Evolutionary conservation across 306 rosid genomes (phyloP), one percentile per base, ranked within the genome.

Genomic region (Trifolium dubium): DNA sequence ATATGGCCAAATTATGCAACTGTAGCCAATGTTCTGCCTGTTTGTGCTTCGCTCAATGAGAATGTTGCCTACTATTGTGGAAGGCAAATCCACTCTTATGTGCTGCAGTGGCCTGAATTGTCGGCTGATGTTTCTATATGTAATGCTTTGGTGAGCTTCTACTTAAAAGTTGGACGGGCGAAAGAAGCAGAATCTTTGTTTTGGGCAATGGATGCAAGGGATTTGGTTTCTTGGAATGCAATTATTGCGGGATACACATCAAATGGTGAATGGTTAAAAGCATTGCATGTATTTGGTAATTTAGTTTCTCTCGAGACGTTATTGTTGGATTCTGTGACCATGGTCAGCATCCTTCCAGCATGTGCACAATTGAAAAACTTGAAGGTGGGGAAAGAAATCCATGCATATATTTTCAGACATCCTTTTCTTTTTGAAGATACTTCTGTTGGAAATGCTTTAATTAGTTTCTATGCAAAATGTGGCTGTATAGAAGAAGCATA

Each of bases 181-280:
- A 77, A 69, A 78, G 80, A 84, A 77, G 96, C 97, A 1, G 90
- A 88, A 59, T 83, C 65, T 40, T 67, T 91, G 82, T 91, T 93
- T 76, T 59, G 79, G 82, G 56, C 72, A 70, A 89, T 88, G 94
- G 82, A 72, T 74, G 81, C 81, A 72, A 89, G 86, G 74, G 98
- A 93, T 85, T 88, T 91, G 87, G 87, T 93, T 79, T 86, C 98
- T 59, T 91, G 97, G 98, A 93, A 93, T 84, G 82, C 94, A 73
- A 64, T 91, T 60, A 88, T 93, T 51, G 86, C 94, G 0, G 98
- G 98, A 75, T 88, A 81, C 79, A 13, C 91, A 37, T 86, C 81
- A 37, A 84, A 85, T 77, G 88, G 88, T 56, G 83, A 89, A 75
- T 86, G 97, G 96, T 80, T 85, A 72, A 88, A 88, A 86, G 90